Conservation (phyloP, 2,329 filamentous ascomycete species). For the Colletotrichum lindemuthianum region DNA sequence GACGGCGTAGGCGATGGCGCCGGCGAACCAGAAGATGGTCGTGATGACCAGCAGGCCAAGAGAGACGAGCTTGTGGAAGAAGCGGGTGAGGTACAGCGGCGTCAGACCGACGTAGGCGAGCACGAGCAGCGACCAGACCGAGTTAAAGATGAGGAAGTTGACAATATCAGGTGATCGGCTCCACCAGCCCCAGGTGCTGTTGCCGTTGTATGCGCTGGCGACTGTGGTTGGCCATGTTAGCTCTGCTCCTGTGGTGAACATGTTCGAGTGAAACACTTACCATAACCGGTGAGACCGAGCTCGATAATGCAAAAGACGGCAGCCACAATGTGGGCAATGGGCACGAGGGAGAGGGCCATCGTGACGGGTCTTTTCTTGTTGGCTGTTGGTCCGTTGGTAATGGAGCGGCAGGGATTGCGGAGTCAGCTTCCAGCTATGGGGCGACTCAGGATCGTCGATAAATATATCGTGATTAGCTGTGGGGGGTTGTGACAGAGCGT, state of each 20-base stretch:
- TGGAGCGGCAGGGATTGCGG: not conserved
- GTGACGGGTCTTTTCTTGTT: not conserved
- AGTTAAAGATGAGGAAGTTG: slow-evolving; percentile 83
- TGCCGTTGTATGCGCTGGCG: slow-evolving; percentile 52
- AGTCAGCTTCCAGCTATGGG: not conserved
- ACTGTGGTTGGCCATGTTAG: slow-evolving; percentile 52
- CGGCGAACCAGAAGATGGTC: slow-evolving; percentile 90
- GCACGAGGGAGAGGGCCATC: slow-evolving; percentile 30
- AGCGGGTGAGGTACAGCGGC: slow-evolving; percentile 68
- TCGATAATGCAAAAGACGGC: slow-evolving; percentile 77
- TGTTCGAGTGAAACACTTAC: slow-evolving; percentile 55
- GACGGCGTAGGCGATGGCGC: slow-evolving; percentile 80
- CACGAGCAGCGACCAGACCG: slow-evolving; percentile 79
- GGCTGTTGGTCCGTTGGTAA: not conserved
- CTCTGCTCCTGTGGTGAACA: no score
- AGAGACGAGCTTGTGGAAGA: slow-evolving; percentile 73
- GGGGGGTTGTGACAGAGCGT: not conserved
- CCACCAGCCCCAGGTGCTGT: slow-evolving; percentile 18
- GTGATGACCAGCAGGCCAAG: slow-evolving; percentile 77
- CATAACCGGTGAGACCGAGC: slow-evolving; percentile 78
- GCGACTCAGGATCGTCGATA: no score
- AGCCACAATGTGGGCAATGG: slow-evolving; percentile 66
- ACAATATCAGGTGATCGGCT: slow-evolving; percentile 61
- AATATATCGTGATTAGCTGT: not conserved
- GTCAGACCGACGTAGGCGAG: slow-evolving; percentile 76